A percentile compares a stretch with the other conserved stretches of the same genome.
phyloP scores from a whole-genome alignment of 805 yeast species.

The Candida sakaeoensis region DNA sequence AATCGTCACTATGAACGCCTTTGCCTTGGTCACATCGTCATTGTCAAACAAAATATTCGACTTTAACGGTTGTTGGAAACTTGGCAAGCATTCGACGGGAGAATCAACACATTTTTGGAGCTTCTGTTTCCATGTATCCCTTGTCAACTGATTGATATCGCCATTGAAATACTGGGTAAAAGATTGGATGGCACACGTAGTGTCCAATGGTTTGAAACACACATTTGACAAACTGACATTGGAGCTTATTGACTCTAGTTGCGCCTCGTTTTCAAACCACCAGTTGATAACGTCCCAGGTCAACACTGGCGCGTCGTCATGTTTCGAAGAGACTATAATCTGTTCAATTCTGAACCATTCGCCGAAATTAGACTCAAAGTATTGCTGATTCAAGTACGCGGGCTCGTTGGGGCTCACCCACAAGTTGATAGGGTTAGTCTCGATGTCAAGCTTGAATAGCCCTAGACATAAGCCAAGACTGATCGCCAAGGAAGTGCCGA shows the following conservation, averaged over 20 bases:
- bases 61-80: slow-evolving; percentile 86
- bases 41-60: slow-evolving; percentile 59
- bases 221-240: slow-evolving; percentile 52
- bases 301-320: slow-evolving; percentile 57
- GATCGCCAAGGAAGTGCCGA: slow-evolving; percentile 22
- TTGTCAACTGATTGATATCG: slow-evolving; percentile 45
- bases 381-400: slow-evolving; percentile 62
- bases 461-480: slow-evolving; percentile 51
- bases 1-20: slow-evolving; percentile 75
- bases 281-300: slow-evolving; percentile 69
- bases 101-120: slow-evolving; percentile 62
- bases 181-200: slow-evolving; percentile 78
- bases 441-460: slow-evolving; percentile 51
- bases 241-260: slow-evolving; percentile 32
- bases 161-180: slow-evolving; percentile 86
- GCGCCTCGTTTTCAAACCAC: slow-evolving; percentile 82
- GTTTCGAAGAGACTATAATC: slow-evolving; percentile 54
- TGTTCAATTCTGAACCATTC: slow-evolving; percentile 91
- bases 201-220: slow-evolving; percentile 82
- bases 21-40: slow-evolving; percentile 52
- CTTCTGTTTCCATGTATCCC: slow-evolving; percentile 52
- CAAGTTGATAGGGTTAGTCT: slow-evolving; percentile 73
- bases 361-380: slow-evolving; percentile 79
- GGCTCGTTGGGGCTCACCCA: slow-evolving; percentile 86
- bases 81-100: slow-evolving; percentile 87